These are phyloP conservation scores for Exophiala sp. DNA, from an alignment of 2,329 filamentous ascomycete genomes.

Conservation along the genomic window DNA sequence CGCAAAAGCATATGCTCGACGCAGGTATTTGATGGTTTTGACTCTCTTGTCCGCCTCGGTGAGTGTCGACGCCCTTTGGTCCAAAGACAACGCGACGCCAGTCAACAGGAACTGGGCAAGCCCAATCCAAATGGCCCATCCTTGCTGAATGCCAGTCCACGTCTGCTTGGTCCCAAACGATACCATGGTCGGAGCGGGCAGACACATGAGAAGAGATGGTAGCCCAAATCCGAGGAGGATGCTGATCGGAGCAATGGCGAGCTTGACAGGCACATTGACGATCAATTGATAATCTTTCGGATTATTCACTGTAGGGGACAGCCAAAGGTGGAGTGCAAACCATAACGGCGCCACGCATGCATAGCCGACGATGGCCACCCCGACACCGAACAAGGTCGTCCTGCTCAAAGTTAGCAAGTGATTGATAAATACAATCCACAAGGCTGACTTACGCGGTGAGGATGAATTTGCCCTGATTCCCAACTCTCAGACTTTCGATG, in stretches of 20 bases:
- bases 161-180: constrained; percentile 45
- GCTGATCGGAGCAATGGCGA: constrained; percentile 40
- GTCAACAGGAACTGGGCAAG: constrained; percentile 37
- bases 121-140: constrained; percentile 48
- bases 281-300: constrained; percentile 36
- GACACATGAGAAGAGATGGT: constrained; percentile 43
- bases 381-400: constrained; percentile 40
- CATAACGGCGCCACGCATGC: constrained; percentile 45
- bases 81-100: constrained; percentile 28
- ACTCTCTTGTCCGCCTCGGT: constrained; percentile 25
- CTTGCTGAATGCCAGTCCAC: constrained; percentile 50
- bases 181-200: constrained; percentile 41
- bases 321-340: constrained; percentile 42
- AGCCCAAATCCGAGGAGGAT: constrained; percentile 44
- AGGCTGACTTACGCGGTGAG: constrained; percentile 12
- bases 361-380: constrained; percentile 43
- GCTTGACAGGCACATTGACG: constrained; percentile 31
- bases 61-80: constrained; percentile 26
- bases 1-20: constrained; percentile 42
- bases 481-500: constrained; percentile 45
- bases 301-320: constrained; percentile 39
- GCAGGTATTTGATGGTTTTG: constrained; percentile 34
- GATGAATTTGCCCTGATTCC: constrained; percentile 39
- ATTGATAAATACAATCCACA: neutral
- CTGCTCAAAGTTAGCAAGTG: constrained; percentile 14